Evolutionary conservation across 2,329 filamentous ascomycete species (phyloP), one percentile per base, ranked within the genome.

Genomic region (Fusarium keratoplasticum): DNA sequence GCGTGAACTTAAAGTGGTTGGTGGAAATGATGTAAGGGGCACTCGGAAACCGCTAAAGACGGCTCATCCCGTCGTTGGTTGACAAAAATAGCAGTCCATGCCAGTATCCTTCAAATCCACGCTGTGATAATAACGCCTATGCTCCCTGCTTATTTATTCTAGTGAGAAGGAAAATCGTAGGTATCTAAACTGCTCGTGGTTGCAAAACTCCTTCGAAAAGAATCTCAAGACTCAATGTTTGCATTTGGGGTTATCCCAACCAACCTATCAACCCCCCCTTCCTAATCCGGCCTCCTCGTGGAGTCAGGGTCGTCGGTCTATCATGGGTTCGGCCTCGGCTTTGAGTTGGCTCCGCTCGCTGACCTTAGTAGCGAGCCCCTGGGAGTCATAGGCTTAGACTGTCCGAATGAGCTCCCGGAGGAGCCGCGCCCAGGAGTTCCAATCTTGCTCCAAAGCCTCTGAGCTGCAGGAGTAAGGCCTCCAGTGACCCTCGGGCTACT

Each of bases 381-480:
- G 5, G 83, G 80, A 54, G 80, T 82, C 77, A 81, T 80, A 0
- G 84, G 82, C 4, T 84, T 85, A 22, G 81, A 77, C 36, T 82
- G 79, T 2, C 80, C 78, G 67, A 85, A 83, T 3, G 83, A 80
- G 54, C 72, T 76, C 4, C 77, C 77, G 2, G 80, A 73, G 10
- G 75, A 77, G 36, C 75, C 84, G 27, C 77, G 82, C 61, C 80
- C 81, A 7, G 87, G 84, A 6, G 86, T 87, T 7, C 82, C 84
- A 69, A 94, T 89, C 80, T 87, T 90, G 72, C 88, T 90, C 85
- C 91, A 91, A 36, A 95, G 82, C 70, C 91, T 87, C 80, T 92
- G 89, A 4, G 92, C 94, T 16, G 94, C 94, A 5, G 94, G 94
- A 25, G 94, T 96, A 79, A 95, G 83, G 6, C 85, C 85, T 20